A percentile compares a stretch with the other conserved stretches of the same genome.
Evolutionary conservation across 1,139 yeast genomes (phyloP).

Genomic region (Diutina mesorugosa): DNA sequence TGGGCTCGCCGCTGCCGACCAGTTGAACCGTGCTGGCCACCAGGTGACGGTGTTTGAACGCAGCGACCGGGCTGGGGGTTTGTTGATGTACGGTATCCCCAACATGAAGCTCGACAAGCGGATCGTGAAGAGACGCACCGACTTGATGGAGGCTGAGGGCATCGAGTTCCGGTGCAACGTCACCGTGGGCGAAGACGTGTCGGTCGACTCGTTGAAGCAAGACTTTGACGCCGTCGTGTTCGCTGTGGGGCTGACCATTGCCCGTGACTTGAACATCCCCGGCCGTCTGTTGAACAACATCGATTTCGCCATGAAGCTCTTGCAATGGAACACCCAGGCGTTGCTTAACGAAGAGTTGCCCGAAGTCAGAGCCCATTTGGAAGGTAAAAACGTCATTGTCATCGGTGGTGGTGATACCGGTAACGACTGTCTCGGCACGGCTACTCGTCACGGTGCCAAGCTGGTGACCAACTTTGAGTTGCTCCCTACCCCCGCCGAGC

Average conservation of each 20-base stretch:
- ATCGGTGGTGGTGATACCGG: constrained; percentile 99
- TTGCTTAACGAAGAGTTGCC: constrained; percentile 62
- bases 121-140: constrained; percentile 86
- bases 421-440: constrained; percentile 96
- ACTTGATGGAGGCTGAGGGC: constrained; percentile 85
- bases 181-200: constrained; percentile 72
- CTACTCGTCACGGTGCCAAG: constrained; percentile 94
- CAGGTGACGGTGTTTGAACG: constrained; percentile 84
- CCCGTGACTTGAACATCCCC: constrained; percentile 88
- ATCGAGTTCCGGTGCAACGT: constrained; percentile 64
- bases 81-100: constrained; percentile 98
- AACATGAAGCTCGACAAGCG: constrained; percentile 96
- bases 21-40: constrained; percentile 93
- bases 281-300: constrained; percentile 87
- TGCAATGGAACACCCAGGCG: constrained; percentile 83
- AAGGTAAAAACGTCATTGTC: constrained; percentile 85
- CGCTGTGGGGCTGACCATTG: constrained; percentile 95
- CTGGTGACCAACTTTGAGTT: constrained; percentile 93
- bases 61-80: constrained; percentile 91
- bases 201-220: constrained; percentile 54
- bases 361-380: constrained; percentile 56
- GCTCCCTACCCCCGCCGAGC: constrained; percentile 80
- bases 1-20: constrained; percentile 94
- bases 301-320: constrained; percentile 88
- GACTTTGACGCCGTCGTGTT: constrained; percentile 72